Evolutionary conservation across 129 eudicot species (phyloP).

Genomic region (Smallanthus sonchifolius): DNA sequence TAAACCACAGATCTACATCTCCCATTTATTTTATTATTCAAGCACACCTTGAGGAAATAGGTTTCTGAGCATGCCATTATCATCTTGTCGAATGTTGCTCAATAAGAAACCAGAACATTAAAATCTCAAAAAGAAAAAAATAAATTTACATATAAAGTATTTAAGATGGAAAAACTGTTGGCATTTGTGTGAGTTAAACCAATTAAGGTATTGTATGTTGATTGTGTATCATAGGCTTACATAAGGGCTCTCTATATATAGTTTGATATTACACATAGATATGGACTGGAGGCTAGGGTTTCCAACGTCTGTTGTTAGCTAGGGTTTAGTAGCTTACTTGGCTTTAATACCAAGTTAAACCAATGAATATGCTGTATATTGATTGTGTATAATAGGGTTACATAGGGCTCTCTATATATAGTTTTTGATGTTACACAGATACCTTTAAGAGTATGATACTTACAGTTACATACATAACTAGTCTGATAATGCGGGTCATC

Average conservation of each 20-base stretch:
- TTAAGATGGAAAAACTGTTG: conserved; percentile 3
- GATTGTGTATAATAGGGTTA: too few species aligned
- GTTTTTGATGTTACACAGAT: too few species aligned
- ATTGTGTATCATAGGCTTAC: not conserved
- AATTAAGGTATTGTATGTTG: not conserved
- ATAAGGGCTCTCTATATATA: not conserved
- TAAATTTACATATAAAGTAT: not conserved
- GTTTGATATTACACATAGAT: not conserved
- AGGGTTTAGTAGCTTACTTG: too few species aligned
- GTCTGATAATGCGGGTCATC: not conserved
- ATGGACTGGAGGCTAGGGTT: not conserved
- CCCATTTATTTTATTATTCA: not conserved
- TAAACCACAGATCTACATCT: not conserved
- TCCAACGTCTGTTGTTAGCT: too few species aligned
- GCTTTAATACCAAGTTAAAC: too few species aligned
- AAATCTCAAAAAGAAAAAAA: not conserved
- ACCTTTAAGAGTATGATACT: too few species aligned
- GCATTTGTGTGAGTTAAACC: not conserved
- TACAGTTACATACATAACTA: not conserved
- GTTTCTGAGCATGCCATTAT: not conserved
- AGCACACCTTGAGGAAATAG: not conserved
- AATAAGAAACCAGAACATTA: not conserved
- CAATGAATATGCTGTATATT: too few species aligned
- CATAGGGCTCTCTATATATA: too few species aligned
- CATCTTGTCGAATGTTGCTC: not conserved